Percentiles rank a stretch among this genome's conserved stretches.
Evolutionary conservation across 805 yeast species (phyloP).

Genomic region (Vanderwaltozyma yarrowii): DNA sequence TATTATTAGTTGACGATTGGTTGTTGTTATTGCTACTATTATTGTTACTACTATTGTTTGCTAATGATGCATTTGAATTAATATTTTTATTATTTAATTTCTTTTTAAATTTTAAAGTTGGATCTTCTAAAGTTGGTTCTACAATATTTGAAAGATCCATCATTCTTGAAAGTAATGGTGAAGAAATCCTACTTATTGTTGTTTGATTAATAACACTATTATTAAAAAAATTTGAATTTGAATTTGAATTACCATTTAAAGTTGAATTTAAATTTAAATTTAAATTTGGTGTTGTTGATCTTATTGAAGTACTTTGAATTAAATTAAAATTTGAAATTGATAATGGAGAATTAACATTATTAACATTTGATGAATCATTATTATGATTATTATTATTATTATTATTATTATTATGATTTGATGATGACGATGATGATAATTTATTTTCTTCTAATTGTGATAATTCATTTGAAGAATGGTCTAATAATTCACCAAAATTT

Average conservation of each 20-base stretch:
- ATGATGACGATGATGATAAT: no score
- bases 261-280: slow-evolving; percentile 1
- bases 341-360: slow-evolving; percentile 10
- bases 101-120: slow-evolving; percentile 23
- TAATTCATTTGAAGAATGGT: slow-evolving; percentile 22
- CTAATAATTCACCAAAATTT: slow-evolving; percentile 20
- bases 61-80: background rate
- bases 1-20: background rate
- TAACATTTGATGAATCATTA: no score
- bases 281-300: slow-evolving; percentile 11
- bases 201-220: slow-evolving; percentile 2
- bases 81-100: slow-evolving; percentile 4
- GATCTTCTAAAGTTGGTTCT: slow-evolving; percentile 30
- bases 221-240: background rate
- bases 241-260: slow-evolving; percentile 2
- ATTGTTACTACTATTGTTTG: background rate
- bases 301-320: slow-evolving; percentile 6
- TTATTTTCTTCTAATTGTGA: slow-evolving; percentile 19
- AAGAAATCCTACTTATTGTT: slow-evolving; percentile 26
- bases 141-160: slow-evolving; percentile 29
- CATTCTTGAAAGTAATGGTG: slow-evolving; percentile 28
- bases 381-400: no score
- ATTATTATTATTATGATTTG: no score
- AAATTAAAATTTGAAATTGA: slow-evolving; percentile 1
- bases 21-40: no score